A percentile compares a stretch with the other conserved stretches of the same genome.
Conservation (phyloP, 1,139 yeast species). For the Suhomyces taliae region DNA sequence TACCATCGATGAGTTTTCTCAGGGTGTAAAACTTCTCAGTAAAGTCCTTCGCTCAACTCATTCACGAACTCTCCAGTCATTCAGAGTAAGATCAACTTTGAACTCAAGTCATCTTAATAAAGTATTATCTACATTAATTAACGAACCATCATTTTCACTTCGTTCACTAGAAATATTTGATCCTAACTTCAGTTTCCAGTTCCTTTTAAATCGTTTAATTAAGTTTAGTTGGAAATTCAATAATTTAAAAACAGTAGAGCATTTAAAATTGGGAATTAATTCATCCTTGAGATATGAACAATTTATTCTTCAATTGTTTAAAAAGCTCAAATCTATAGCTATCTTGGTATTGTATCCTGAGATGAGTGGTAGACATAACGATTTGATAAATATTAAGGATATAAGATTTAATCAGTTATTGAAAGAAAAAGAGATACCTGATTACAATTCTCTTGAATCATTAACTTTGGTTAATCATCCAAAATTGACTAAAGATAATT, state of each 20-base stretch:
- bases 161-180: constrained; percentile 29
- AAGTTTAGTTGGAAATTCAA: constrained; percentile 29
- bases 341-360: constrained; percentile 16
- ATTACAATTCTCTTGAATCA: constrained; percentile 16
- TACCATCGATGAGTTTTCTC: constrained; percentile 28
- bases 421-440: background rate
- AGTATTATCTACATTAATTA: constrained; percentile 27
- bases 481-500: constrained; percentile 15
- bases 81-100: constrained; percentile 28
- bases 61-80: constrained; percentile 19
- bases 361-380: constrained; percentile 18
- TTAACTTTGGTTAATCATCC: constrained; percentile 32
- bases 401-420: constrained; percentile 16
- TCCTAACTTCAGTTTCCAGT: constrained; percentile 25
- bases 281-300: constrained; percentile 25
- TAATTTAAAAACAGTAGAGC: constrained; percentile 22
- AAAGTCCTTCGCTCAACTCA: constrained; percentile 18
- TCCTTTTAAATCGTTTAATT: constrained; percentile 24
- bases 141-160: constrained; percentile 23
- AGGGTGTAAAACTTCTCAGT: constrained; percentile 30
- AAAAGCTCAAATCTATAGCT: constrained; percentile 22
- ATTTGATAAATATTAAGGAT: constrained; percentile 23
- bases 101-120: constrained; percentile 23
- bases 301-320: constrained; percentile 28
- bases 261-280: constrained; percentile 29